Evolutionary conservation across 2,329 filamentous ascomycete species (phyloP), one percentile per base, ranked within the genome.

Genomic region (Sarocladiaceae sp.): DNA sequence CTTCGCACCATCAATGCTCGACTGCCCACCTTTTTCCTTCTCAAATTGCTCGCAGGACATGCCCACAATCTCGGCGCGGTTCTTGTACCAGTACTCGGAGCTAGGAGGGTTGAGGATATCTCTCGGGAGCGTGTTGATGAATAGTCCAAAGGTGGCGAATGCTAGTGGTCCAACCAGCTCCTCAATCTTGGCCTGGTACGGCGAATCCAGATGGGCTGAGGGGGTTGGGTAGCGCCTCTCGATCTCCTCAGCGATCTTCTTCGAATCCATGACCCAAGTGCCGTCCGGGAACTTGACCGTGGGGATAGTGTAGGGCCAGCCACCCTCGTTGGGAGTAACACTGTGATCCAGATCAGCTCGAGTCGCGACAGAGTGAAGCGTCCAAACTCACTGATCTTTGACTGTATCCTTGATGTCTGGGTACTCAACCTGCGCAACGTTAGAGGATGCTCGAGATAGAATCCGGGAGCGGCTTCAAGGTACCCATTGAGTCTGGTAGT

Each of bases 191-290:
- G 58, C 33, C 1, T 73, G 63, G 31, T 70, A 60, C 0, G 73
- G 70, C 0, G 74, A 71, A 51, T 82, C 72, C 2, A 85, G 64
- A 49, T 75, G 71, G 2, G 85, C 57, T 0, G 75, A 65, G 0
- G 81, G 82, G 18, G 66, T 59, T 0, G 83, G 82, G 50, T 84
- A 67, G 0, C 64, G 61, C 44, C 69, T 62, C 54, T 88, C 82
- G 26, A 88, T 67, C 15, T 67, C 67, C 12, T 62, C 51, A 12
- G 75, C 79, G 50, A 88, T 88, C 33, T 63, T 62, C 49, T 63
- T 66, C 2, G 79, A 83, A 56, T 88, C 82, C 75, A 81, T 84
- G 7, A 83, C 51, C 53, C 76, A 81, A 1, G 58, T 73, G 15
- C 76, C 78, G 39, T 80, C 72, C 0, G 73, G 67, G 35, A 81